Evolutionary conservation across 2,329 filamentous ascomycete genomes (phyloP).

Genomic region (Talaromyces islandicus): DNA sequence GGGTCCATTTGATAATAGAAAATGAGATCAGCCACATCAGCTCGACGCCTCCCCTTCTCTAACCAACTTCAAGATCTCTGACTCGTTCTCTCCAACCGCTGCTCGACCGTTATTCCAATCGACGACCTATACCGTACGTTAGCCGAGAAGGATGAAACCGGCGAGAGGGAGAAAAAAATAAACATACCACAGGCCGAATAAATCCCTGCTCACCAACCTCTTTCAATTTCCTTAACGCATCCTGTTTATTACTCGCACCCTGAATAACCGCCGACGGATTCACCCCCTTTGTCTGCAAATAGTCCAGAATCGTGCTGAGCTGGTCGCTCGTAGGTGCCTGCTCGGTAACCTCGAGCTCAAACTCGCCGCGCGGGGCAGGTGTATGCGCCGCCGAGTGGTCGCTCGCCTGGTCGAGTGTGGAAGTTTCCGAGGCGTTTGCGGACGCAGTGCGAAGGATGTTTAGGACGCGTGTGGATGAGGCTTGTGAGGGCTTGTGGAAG

Average conservation of each 20-base stretch:
- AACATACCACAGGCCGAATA: constrained; percentile 68
- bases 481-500: constrained; percentile 78
- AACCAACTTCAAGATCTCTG: constrained; percentile 79
- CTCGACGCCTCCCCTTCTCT: constrained; percentile 7
- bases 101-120: constrained; percentile 92
- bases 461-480: constrained; percentile 66
- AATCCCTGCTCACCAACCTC: constrained; percentile 60
- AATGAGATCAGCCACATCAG: not conserved
- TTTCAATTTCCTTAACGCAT: constrained; percentile 75
- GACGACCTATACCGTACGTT: constrained; percentile 49
- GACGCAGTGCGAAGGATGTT: constrained; percentile 76
- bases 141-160: not conserved
- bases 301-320: constrained; percentile 76
- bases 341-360: constrained; percentile 82
- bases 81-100: constrained; percentile 70
- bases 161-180: constrained; percentile 3
- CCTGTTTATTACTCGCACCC: constrained; percentile 66
- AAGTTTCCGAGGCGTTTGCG: constrained; percentile 59
- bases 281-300: constrained; percentile 58
- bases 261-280: constrained; percentile 64
- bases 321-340: constrained; percentile 74
- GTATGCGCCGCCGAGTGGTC: constrained; percentile 40
- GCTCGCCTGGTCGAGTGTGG: constrained; percentile 69
- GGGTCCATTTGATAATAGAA: not conserved
- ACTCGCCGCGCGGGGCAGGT: constrained; percentile 56